Percentiles rank a stretch among this genome's conserved stretches.
These are phyloP conservation scores for Coelastrella sp. DNA, from an alignment of 139 green algal species.

Conservation along the genomic window DNA sequence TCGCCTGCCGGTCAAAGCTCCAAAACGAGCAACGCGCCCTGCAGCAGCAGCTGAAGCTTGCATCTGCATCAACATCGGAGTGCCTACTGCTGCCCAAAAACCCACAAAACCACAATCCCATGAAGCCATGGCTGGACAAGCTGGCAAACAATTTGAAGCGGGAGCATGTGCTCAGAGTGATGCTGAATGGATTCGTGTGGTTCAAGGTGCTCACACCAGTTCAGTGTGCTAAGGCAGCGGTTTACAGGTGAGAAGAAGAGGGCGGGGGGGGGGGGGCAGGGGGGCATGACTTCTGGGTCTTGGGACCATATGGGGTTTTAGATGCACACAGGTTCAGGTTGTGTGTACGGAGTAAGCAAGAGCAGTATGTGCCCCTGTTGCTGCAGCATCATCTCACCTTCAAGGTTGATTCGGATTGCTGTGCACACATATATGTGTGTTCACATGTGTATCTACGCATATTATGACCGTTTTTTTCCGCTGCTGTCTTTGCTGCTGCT, in stretches of 20 bases:
- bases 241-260: slow-evolving; percentile 10
- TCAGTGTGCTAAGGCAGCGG: slow-evolving; percentile 32
- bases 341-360: not conserved
- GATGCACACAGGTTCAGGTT: not conserved
- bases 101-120: not conserved
- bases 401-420: too few relatives aligned
- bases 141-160: slow-evolving; percentile 35
- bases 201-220: slow-evolving; percentile 17
- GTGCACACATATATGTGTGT: too few relatives aligned
- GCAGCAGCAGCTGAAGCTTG: slow-evolving; percentile 13
- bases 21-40: slow-evolving; percentile 23
- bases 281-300: too few relatives aligned
- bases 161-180: slow-evolving; percentile 33
- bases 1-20: not conserved
- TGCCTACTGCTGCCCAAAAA: not conserved
- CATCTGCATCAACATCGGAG: not conserved
- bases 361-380: too few relatives aligned
- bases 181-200: slow-evolving; percentile 40
- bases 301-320: not conserved
- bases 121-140: slow-evolving; percentile 10
- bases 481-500: not conserved
- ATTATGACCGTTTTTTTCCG: not conserved
- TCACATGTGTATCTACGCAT: not conserved
- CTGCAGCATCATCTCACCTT: too few relatives aligned
- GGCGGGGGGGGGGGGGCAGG: too few relatives aligned